These are phyloP conservation scores for Isoetes taiwanensis DNA, from an alignment of 75 land plant genomes.

Conservation along the genomic window DNA sequence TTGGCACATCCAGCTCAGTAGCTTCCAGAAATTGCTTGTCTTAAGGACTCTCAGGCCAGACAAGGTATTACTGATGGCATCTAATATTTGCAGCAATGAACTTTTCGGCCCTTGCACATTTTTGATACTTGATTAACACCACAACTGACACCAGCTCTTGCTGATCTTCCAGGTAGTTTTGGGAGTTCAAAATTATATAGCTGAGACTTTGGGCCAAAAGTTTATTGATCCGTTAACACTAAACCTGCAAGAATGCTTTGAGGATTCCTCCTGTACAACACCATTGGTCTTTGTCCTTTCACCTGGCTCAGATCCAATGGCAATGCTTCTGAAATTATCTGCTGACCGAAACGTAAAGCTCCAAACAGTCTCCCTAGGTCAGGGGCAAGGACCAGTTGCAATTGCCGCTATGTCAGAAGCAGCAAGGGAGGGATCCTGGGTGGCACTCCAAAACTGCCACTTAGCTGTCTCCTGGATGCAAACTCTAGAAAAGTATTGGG, in stretches of 20 bases:
- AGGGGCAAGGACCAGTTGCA: conserved; percentile 21
- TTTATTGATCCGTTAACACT: conserved; percentile 19
- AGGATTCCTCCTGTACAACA: conserved; percentile 13
- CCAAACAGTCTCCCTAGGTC: conserved; percentile 18
- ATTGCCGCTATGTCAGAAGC: conserved; percentile 12
- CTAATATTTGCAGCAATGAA: no score
- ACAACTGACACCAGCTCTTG: no score
- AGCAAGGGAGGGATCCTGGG: conserved; percentile 16
- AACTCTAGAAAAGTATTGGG: conserved; percentile 17
- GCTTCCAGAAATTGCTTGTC: conserved; percentile 18
- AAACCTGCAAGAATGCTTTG: conserved; percentile 16
- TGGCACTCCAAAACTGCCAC: conserved; percentile 18
- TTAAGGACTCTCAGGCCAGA: conserved; percentile 24
- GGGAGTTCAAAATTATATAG: conserved; percentile 10
- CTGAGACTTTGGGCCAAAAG: conserved; percentile 12
- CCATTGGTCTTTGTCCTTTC: conserved; percentile 21
- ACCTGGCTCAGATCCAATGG: conserved; percentile 26
- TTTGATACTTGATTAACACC: background rate
- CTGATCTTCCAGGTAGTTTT: conserved; percentile 12
- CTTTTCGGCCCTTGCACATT: background rate
- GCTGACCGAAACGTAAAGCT: conserved; percentile 15
- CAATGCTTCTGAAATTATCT: conserved; percentile 12
- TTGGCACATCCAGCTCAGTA: conserved; percentile 13
- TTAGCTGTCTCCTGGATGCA: conserved; percentile 19
- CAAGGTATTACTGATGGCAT: conserved; percentile 16